A percentile compares a stretch with the other conserved stretches of the same genome.
phyloP scores from a whole-genome alignment of 495 filamentous ascomycete genomes.

The Neurospora africana region DNA sequence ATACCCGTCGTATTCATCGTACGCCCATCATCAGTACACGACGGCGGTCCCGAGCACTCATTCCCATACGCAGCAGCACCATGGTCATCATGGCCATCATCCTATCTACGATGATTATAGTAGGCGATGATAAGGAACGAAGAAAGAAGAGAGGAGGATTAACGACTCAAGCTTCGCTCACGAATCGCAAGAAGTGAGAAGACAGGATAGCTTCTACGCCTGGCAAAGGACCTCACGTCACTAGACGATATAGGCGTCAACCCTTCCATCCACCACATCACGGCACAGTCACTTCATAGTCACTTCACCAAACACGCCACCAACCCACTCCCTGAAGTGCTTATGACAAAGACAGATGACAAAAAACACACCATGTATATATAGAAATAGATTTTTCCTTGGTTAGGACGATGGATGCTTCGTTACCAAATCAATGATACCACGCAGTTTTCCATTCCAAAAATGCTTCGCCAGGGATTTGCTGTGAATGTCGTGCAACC shows the following conservation, averaged over 20 bases:
- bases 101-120: not conserved
- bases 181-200: not conserved
- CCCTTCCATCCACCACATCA: not conserved
- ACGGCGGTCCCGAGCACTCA: not conserved
- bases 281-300: not conserved
- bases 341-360: not conserved
- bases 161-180: not conserved
- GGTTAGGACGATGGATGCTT: not conserved
- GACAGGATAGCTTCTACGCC: not conserved
- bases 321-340: not conserved
- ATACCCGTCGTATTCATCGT: not conserved
- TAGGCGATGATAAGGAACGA: not conserved
- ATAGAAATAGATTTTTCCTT: not conserved
- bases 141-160: not conserved
- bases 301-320: not conserved
- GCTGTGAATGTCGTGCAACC: not conserved
- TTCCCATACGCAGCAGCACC: not conserved
- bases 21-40: not conserved
- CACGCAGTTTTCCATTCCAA: not conserved
- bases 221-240: too few relatives aligned
- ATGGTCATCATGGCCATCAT: not conserved
- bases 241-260: not conserved
- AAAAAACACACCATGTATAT: not conserved
- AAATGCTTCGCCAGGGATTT: not conserved
- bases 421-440: not conserved